Conservation (phyloP, 495 filamentous ascomycete species). For the Penicillium samsonianum region DNA sequence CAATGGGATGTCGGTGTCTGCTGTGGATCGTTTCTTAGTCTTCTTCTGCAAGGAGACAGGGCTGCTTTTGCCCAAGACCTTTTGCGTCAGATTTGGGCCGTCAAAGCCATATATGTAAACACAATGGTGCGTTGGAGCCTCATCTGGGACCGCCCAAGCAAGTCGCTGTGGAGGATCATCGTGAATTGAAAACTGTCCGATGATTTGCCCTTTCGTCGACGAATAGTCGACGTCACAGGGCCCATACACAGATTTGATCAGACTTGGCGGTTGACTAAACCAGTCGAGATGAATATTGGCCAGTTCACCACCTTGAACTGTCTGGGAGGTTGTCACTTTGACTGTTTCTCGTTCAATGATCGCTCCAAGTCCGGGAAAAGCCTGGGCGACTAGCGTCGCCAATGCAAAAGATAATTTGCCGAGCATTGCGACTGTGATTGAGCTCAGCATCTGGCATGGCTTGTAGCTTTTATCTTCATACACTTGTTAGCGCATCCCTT, state of each 20-base stretch:
- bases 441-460: neutral
- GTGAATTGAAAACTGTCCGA: conserved; percentile 7
- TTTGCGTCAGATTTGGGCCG: neutral
- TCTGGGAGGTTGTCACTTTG: conserved; percentile 10
- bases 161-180: conserved; percentile 13
- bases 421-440: neutral
- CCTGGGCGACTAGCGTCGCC: conserved; percentile 5
- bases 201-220: neutral
- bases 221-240: neutral
- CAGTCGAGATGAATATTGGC: conserved; percentile 16
- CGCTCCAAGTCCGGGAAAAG: conserved; percentile 9
- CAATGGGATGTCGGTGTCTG: conserved; percentile 18
- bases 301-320: conserved; percentile 10
- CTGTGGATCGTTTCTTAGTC: conserved; percentile 10
- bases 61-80: conserved; percentile 14
- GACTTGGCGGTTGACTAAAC: neutral
- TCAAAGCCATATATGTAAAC: conserved; percentile 3
- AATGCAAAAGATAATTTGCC: conserved; percentile 5
- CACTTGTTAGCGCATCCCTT: neutral
- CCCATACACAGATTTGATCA: conserved; percentile 8
- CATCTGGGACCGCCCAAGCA: conserved; percentile 15
- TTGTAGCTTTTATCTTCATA: neutral
- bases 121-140: conserved; percentile 12
- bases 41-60: conserved; percentile 11
- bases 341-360: conserved; percentile 2